Base-by-base conservation (phyloP, 2,329 filamentous ascomycete species). In the Fonsecaea multimorphosa region DNA sequence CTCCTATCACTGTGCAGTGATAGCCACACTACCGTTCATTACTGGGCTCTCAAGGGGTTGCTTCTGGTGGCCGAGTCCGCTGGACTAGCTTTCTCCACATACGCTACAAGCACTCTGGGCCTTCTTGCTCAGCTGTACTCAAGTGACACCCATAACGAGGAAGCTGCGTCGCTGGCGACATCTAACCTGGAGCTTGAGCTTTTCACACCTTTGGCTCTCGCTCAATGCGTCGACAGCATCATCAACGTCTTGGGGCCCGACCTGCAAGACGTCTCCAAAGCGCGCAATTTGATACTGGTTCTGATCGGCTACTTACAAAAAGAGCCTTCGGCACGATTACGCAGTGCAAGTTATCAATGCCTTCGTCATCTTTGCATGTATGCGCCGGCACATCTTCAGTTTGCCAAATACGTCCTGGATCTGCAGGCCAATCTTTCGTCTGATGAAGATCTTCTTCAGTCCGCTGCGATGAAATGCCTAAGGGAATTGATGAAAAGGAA, bases 1-100 rank as follows among this genome's bases (percentile, higher is more conserved):
- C 82, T 99, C n/a, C 96, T 98, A 91, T 98, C 95, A 7, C 84
- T 99, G 9, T 94, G 93, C 76, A 97, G 93, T 72, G 95, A 99
- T 74, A 92, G 94, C 22, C 95, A 99, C 76, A 93, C 95, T 0
- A 89, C 91, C 0, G 95, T 99, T 8, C 95, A 99, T 77, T 97
- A 94, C 75, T 98, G 93, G 93, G 94, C 96, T 2, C 82, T 99
- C 52, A 93, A 97, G 75, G 94, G 92, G 9, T 79, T 99, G 32
- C 89, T 91, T 1, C 84, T 91, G 59, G 93, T 96, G 12, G 91
- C 94, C 2, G 94, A 97, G 73, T 95, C 94, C 11, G 93, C 95
- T 1, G 95, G 95, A 0, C 82, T 99, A 64, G 94, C 92, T 29
- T 99, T 97, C 77, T 93, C 93, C 0, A 88, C 89, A 38, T 97